A percentile compares a stretch with the other conserved stretches of the same genome.
Conservation (phyloP, 768 basidiomycete genomes). For the Amanita fuliginea region DNA sequence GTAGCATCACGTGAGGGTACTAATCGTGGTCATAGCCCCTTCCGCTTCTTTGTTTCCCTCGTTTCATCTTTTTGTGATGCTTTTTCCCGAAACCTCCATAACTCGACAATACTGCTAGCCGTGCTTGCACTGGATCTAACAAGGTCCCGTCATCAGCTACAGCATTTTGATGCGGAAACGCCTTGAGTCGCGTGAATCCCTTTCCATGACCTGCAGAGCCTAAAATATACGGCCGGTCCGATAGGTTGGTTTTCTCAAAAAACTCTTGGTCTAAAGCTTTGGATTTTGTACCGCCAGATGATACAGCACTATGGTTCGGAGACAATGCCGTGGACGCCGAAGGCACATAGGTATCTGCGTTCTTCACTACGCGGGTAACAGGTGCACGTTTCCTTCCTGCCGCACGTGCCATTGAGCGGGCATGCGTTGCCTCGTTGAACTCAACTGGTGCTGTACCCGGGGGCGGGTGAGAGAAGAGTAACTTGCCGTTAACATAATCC, state of each 20-base stretch:
- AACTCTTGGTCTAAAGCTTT: slow-evolving; percentile 72
- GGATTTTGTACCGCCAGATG: slow-evolving; percentile 36
- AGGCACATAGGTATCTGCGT: slow-evolving; percentile 72
- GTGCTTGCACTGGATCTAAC: slow-evolving; percentile 31
- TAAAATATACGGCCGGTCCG: slow-evolving; percentile 54
- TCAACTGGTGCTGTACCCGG: slow-evolving; percentile 50
- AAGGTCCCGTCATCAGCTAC: slow-evolving; percentile 73
- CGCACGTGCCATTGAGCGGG: slow-evolving; percentile 40
- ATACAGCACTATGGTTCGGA: slow-evolving; percentile 17
- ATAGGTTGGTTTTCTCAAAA: slow-evolving; percentile 51
- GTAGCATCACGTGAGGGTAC: slow-evolving; percentile 5
- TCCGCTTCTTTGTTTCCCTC: slow-evolving; percentile 85
- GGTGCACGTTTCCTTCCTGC: slow-evolving; percentile 85
- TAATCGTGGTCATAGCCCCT: slow-evolving; percentile 67
- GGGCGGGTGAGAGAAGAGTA: slow-evolving; percentile 87
- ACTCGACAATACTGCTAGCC: slow-evolving; percentile 30
- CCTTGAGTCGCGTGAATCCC: slow-evolving; percentile 47
- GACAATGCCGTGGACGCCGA: slow-evolving; percentile 18
- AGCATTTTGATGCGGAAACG: slow-evolving; percentile 79
- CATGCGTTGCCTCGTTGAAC: slow-evolving; percentile 71
- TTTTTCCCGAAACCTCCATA: slow-evolving; percentile 53
- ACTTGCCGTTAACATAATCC: slow-evolving; percentile 92
- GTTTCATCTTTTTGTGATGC: slow-evolving; percentile 73
- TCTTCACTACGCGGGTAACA: slow-evolving; percentile 72
- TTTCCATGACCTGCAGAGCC: slow-evolving; percentile 44